Conservation (phyloP, 108 stramenopile genomes). For the Nitzschia sp. region DNA sequence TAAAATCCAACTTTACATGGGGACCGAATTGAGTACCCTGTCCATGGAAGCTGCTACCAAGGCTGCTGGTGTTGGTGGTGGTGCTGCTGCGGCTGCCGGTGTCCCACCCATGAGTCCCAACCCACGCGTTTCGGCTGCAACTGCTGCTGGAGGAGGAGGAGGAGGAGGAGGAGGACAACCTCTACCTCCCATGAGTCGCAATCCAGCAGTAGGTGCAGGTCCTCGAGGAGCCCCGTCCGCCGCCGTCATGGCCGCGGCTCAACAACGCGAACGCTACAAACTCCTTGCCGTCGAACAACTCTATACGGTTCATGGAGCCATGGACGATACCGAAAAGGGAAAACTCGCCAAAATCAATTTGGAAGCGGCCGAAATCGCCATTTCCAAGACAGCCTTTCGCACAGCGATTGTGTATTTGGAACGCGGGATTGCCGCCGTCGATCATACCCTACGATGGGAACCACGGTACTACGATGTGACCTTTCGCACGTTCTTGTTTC, state of each 20-base stretch:
- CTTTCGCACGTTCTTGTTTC: slow-evolving; percentile 16
- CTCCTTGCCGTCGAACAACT: slow-evolving; percentile 24
- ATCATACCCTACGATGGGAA: slow-evolving; percentile 7
- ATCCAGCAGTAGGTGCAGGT: background rate
- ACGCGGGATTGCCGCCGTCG: slow-evolving; percentile 1
- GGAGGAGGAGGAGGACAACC: no score
- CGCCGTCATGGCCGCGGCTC: no score
- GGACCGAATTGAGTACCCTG: slow-evolving; percentile 15
- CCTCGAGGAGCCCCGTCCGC: no score
- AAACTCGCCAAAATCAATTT: slow-evolving; percentile 21
- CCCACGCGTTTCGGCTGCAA: background rate
- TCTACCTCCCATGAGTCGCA: no score
- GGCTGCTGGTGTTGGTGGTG: no score
- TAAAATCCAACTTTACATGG: slow-evolving; percentile 18
- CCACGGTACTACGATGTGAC: slow-evolving; percentile 4
- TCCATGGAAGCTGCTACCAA: background rate
- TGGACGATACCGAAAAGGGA: slow-evolving; percentile 1
- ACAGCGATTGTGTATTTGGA: slow-evolving; percentile 18
- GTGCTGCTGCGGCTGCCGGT: no score
- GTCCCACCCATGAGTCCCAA: background rate
- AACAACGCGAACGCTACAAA: slow-evolving; percentile 21
- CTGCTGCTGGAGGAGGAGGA: background rate
- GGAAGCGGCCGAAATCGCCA: slow-evolving; percentile 28
- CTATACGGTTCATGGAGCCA: background rate
- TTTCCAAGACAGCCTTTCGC: slow-evolving; percentile 21